A percentile compares a stretch with the other conserved stretches of the same genome.
These are phyloP conservation scores for Cystofilobasidium ferigula DNA, from an alignment of 768 basidiomycete genomes.

Conservation along the genomic window DNA sequence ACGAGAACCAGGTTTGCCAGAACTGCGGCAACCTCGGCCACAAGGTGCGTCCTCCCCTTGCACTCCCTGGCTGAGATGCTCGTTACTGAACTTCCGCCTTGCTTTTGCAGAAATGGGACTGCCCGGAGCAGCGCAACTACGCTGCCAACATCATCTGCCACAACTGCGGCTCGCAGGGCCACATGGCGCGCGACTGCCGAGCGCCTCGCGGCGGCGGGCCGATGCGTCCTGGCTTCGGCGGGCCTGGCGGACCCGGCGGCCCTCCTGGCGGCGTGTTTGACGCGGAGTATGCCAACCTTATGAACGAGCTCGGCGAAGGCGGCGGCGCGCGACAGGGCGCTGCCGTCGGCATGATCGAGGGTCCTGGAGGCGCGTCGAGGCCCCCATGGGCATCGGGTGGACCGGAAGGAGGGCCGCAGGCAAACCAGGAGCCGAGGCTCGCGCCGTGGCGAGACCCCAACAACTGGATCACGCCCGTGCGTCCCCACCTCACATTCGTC, in stretches of 20 bases:
- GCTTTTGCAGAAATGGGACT: conserved; percentile 89
- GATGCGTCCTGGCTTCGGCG: conserved; percentile 7
- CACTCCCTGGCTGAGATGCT: background rate
- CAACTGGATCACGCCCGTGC: conserved; percentile 25
- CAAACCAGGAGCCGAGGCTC: background rate
- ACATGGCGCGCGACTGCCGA: conserved; percentile 28
- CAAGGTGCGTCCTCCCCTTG: conserved; percentile 17
- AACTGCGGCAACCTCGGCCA: conserved; percentile 37
- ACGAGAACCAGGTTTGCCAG: conserved; percentile 98
- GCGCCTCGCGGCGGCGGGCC: conserved; percentile 25
- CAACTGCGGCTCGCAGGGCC: conserved; percentile 56
- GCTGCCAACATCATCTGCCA: conserved; percentile 99
- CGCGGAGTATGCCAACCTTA: conserved; percentile 90
- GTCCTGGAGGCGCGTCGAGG: conserved; percentile 1
- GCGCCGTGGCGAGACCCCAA: conserved; percentile 24
- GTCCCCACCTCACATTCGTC: background rate
- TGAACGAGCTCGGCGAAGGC: conserved; percentile 94
- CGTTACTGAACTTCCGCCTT: background rate
- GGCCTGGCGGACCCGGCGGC: conserved; percentile 38
- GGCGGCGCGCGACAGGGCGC: conserved; percentile 43
- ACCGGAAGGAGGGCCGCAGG: background rate
- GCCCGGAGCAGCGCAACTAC: conserved; percentile 95
- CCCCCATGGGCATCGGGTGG: conserved; percentile 15
- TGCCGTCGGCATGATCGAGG: conserved; percentile 24
- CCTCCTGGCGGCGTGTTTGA: conserved; percentile 65